Conservation (phyloP, 805 yeast genomes). For the Candida odintsovae region DNA sequence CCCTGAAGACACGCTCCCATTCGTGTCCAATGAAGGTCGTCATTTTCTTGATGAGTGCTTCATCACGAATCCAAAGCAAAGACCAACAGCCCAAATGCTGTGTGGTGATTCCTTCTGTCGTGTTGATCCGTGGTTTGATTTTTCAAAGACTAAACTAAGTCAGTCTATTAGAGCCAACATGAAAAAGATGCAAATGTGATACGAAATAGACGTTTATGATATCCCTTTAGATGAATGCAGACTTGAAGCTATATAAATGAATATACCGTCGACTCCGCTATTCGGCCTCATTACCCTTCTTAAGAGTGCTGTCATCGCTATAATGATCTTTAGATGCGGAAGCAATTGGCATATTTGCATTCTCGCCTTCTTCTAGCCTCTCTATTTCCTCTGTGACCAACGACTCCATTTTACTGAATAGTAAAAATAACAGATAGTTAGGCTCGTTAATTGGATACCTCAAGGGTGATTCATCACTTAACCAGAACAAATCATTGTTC, state of each 20-base stretch:
- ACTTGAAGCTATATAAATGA: too few species aligned
- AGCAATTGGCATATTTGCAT: background rate
- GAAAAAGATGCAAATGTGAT: slow-evolving; percentile 17
- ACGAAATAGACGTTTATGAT: background rate
- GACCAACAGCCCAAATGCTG: slow-evolving; percentile 81
- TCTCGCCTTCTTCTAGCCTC: slow-evolving; percentile 2
- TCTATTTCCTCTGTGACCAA: slow-evolving; percentile 2
- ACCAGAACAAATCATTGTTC: slow-evolving; percentile 46
- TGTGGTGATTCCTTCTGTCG: slow-evolving; percentile 48
- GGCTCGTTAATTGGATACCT: slow-evolving; percentile 67
- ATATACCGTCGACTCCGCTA: too few species aligned
- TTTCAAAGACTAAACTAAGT: slow-evolving; percentile 50
- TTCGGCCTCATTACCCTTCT: too few species aligned
- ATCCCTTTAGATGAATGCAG: background rate
- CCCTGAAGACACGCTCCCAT: slow-evolving; percentile 74
- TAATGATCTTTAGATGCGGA: background rate
- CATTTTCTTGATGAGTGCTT: slow-evolving; percentile 75
- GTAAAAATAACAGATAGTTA: slow-evolving; percentile 44
- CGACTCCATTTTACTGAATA: slow-evolving; percentile 23
- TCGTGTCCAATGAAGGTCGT: slow-evolving; percentile 59
- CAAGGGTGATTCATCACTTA: slow-evolving; percentile 61
- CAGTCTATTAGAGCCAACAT: slow-evolving; percentile 42
- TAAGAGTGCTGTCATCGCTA: background rate
- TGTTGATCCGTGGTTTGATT: slow-evolving; percentile 38
- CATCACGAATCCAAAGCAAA: slow-evolving; percentile 63